Evolutionary conservation across 2,329 filamentous ascomycete genomes (phyloP).

Genomic region (Diaporthe citrichinensis): DNA sequence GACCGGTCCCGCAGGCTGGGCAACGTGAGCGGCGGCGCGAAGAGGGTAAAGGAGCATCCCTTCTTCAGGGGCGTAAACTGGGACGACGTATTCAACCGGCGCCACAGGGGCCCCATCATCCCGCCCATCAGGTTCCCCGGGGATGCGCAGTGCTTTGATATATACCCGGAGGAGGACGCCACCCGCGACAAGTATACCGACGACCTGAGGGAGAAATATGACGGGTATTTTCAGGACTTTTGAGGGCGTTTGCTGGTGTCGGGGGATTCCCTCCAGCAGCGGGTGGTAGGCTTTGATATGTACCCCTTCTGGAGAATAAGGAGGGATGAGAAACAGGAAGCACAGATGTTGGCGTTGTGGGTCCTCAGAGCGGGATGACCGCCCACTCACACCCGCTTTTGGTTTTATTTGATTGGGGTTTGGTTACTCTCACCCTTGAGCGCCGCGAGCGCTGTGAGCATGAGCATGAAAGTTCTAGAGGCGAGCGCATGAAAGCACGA

Average conservation of each 20-base stretch:
- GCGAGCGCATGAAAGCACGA: conserved; percentile 1
- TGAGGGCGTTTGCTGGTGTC: conserved; percentile 52
- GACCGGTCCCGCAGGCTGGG: conserved; percentile 84
- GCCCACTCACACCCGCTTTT: neutral
- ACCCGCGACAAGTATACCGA: conserved; percentile 76
- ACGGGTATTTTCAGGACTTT: conserved; percentile 80
- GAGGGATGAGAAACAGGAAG: neutral
- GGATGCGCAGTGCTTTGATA: conserved; percentile 85
- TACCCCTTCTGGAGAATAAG: neutral
- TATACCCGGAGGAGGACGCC: conserved; percentile 83
- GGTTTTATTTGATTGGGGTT: neutral
- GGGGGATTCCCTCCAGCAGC: neutral
- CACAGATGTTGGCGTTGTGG: neutral
- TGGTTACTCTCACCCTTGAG: neutral
- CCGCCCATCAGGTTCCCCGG: conserved; percentile 80
- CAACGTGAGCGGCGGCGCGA: conserved; percentile 82
- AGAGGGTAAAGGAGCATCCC: conserved; percentile 79
- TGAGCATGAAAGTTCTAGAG: conserved; percentile 7
- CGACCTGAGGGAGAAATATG: conserved; percentile 78
- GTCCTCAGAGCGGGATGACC: neutral
- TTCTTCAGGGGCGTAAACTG: conserved; percentile 83
- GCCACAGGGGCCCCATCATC: conserved; percentile 78
- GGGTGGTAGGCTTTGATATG: neutral
- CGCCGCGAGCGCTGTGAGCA: neutral
- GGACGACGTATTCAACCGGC: conserved; percentile 77